phyloP scores from a whole-genome alignment of 2,329 filamentous ascomycete species.

The Exophiala aquamarina region DNA sequence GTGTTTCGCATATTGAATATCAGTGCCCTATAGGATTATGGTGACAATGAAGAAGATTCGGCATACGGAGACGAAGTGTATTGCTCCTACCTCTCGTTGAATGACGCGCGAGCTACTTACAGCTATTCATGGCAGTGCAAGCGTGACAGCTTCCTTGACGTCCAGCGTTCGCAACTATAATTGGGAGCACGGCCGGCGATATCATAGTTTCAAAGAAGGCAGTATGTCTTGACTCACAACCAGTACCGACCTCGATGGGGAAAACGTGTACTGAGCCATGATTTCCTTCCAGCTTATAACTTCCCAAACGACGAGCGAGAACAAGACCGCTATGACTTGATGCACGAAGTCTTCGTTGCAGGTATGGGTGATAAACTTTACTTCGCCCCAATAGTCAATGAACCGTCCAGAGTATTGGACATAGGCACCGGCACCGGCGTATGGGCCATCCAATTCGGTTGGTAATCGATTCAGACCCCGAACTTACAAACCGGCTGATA shows the following conservation, averaged over 20 bases:
- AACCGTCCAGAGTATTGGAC: conserved; percentile 8
- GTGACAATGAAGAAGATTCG: no score
- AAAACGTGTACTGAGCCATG: background rate
- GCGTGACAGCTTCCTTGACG: background rate
- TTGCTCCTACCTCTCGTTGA: no score
- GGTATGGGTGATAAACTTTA: conserved; percentile 5
- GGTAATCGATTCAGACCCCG: background rate
- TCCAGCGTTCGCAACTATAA: background rate
- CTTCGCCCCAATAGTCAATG: conserved; percentile 7
- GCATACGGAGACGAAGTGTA: no score
- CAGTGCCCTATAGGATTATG: no score
- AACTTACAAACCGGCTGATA: background rate
- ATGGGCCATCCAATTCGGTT: conserved; percentile 23
- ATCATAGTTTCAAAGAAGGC: background rate
- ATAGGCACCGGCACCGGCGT: conserved; percentile 7
- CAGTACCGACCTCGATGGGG: background rate
- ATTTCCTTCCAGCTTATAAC: conserved; percentile 5
- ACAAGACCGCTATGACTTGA: conserved; percentile 32
- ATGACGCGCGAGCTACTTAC: no score
- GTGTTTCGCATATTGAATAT: no score
- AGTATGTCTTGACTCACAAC: background rate
- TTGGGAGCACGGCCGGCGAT: background rate
- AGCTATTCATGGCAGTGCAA: no score
- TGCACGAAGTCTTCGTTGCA: conserved; percentile 1
- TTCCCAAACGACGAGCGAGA: conserved; percentile 35